Evolutionary conservation across 495 filamentous ascomycete species (phyloP), one percentile per base, ranked within the genome.

Genomic region (Daldinia grandis): DNA sequence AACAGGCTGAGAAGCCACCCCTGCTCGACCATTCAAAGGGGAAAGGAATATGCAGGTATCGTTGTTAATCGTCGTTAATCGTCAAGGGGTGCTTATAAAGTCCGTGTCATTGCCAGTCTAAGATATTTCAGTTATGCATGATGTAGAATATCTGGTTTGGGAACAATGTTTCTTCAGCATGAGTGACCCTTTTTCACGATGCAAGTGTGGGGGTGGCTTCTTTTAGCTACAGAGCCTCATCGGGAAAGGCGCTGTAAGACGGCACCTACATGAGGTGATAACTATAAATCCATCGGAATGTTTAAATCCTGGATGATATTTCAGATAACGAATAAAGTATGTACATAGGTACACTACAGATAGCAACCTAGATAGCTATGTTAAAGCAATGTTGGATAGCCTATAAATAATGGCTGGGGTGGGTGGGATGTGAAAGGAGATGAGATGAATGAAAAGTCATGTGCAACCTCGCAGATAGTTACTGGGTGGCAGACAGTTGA

Each of bases 131-230:
- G 38, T 10, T 14, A 59, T 12, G 7, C 21, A 33, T 25, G 15
- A 5, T 12, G 38, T 35, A 10, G 4, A 14, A 28, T 3, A 42
- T 51, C 42, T 25, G 2, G 5, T 21, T 27, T 24, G n/a, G 51
- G 14, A 30, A 55, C 37, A 57, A 58, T 14, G 27, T 15, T 64
- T 63, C 50, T 33, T 56, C 51, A 21, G 14, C 49, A 5, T 27
- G 24, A 54, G 17, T 28, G 49, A 30, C 49, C 49, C 47, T 5
- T 62, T 35, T 44, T 51, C 27, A 59, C 15, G 6, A 47, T 61
- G 17, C 38, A 9, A 64, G 27, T 61, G 64, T 53, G 64, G 64
- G 57, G 57, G 47, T 67, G 56, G 49, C 49, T 68, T 61, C 24
- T 58, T 31, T 33, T 38, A 28, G 40, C 49, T 42, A 50, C 61